Conservation (phyloP, 768 basidiomycete species). For the Trametes cingulata region DNA sequence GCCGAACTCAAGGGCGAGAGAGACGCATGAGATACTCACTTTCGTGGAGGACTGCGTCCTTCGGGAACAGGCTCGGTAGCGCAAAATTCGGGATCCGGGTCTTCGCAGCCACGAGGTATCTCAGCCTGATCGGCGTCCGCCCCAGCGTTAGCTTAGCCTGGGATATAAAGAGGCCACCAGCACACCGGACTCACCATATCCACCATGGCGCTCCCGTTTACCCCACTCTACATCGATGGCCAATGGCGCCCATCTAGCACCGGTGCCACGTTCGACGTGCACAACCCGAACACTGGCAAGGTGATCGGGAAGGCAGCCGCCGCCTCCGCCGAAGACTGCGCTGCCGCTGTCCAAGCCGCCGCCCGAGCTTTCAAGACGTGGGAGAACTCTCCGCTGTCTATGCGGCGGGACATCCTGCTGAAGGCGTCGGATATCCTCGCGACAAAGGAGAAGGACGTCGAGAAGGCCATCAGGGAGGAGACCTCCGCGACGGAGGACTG, state of each 20-base stretch:
- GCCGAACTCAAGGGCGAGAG: too few relatives aligned
- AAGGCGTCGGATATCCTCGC: conserved; percentile 48
- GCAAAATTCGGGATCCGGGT: background rate
- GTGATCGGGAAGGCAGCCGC: conserved; percentile 49
- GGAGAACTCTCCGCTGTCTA: conserved; percentile 40
- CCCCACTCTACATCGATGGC: conserved; percentile 44
- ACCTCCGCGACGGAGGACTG: conserved; percentile 34
- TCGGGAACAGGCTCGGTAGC: background rate
- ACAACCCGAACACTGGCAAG: conserved; percentile 42
- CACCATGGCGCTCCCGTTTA: conserved; percentile 21
- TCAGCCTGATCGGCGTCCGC: too few relatives aligned
- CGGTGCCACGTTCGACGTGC: conserved; percentile 47
- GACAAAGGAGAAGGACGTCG: conserved; percentile 39
- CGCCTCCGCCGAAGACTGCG: conserved; percentile 36
- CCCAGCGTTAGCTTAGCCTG: too few relatives aligned
- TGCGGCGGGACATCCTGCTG: conserved; percentile 47
- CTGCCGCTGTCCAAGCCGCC: conserved; percentile 45
- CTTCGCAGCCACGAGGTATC: background rate
- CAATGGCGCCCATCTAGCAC: conserved; percentile 37
- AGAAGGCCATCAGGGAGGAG: conserved; percentile 39
- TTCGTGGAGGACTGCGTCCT: too few relatives aligned
- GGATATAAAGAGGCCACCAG: background rate
- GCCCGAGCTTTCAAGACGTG: conserved; percentile 48
- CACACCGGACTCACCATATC: background rate
- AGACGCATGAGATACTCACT: too few relatives aligned